A percentile compares a stretch with the other conserved stretches of the same genome.
Conservation (phyloP, 75 land plant species). For the Pinus tabuliformis region DNA sequence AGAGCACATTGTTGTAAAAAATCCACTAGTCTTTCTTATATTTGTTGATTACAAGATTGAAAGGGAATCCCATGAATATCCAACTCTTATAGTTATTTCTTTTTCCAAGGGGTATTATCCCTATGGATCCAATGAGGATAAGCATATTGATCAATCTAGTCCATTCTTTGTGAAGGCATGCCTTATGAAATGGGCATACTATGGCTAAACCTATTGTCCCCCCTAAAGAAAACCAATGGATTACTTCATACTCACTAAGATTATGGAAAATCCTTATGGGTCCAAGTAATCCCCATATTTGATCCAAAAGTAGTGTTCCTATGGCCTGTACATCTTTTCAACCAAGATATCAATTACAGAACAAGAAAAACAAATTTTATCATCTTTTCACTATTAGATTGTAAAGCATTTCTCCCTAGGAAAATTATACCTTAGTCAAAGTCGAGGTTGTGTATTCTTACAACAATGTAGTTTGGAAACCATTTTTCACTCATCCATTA, state of each 20-base stretch:
- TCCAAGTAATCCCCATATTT: constrained; percentile 81
- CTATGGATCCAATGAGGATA: constrained; percentile 60
- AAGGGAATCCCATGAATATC: constrained; percentile 64
- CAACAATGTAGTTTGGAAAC: no score
- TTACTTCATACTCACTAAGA: constrained; percentile 46
- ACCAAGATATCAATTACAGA: no score
- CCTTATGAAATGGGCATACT: constrained; percentile 56
- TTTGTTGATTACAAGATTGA: constrained; percentile 51
- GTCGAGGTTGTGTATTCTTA: no score
- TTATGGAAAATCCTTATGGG: constrained; percentile 74
- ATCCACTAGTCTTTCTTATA: constrained; percentile 65
- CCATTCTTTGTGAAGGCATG: constrained; percentile 63
- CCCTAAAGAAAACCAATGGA: constrained; percentile 75
- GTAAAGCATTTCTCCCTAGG: no score
- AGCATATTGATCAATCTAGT: constrained; percentile 74
- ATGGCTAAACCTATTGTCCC: constrained; percentile 79
- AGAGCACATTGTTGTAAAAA: constrained; percentile 74
- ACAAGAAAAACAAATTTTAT: no score
- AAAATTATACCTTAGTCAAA: no score
- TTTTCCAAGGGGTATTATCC: constrained; percentile 74
- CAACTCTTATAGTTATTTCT: constrained; percentile 83
- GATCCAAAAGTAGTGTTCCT: no score
- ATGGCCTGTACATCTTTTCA: no score
- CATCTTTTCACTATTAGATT: no score
- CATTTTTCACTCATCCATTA: no score